Evolutionary conservation across 768 basidiomycete genomes (phyloP).

Genomic region (Tubosaeta sp.): DNA sequence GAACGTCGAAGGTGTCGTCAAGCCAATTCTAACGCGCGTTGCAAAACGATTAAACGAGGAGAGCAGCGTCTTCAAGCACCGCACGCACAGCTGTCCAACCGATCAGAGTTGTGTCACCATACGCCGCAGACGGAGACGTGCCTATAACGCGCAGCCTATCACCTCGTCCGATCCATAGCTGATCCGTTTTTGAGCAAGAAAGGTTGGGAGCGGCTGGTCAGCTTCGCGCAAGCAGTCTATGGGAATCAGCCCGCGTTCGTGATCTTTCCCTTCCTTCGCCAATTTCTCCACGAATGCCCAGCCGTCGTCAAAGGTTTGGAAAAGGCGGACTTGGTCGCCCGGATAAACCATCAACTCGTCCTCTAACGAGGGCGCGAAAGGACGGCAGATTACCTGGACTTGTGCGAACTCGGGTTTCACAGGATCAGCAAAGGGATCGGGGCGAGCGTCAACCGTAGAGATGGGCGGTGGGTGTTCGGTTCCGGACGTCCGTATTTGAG

Average conservation of each 20-base stretch:
- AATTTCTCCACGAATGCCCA: constrained; percentile 62
- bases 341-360: constrained; percentile 56
- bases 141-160: neutral
- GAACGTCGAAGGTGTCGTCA: neutral
- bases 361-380: constrained; percentile 50
- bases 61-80: neutral
- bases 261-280: neutral
- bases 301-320: constrained; percentile 62
- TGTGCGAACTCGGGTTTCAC: constrained; percentile 32
- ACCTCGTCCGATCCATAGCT: constrained; percentile 25
- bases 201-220: constrained; percentile 44
- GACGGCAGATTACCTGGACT: constrained; percentile 48
- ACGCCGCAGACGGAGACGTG: neutral
- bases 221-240: constrained; percentile 60
- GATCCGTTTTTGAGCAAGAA: constrained; percentile 47
- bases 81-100: neutral
- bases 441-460: constrained; percentile 10
- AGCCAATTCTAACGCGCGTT: neutral
- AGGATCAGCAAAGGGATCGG: constrained; percentile 36
- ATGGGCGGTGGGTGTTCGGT: neutral
- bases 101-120: neutral
- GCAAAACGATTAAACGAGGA: neutral
- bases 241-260: constrained; percentile 54
- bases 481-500: neutral
- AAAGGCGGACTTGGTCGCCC: constrained; percentile 50